Conservation (phyloP, 495 filamentous ascomycete species). For the Xeromyces bisporus region DNA sequence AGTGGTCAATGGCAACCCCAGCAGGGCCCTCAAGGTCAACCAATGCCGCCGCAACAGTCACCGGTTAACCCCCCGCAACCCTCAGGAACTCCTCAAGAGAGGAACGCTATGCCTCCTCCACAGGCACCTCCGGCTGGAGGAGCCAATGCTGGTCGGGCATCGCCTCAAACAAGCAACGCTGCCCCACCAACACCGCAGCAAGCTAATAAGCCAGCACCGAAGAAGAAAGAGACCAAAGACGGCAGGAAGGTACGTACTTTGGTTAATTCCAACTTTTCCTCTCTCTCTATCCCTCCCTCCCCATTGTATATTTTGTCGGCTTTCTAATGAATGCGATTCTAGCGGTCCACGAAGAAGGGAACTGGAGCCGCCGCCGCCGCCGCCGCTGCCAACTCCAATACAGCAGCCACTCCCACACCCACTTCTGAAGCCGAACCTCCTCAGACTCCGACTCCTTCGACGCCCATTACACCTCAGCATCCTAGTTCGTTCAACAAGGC, state of each 20-base stretch:
- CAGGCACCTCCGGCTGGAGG: conserved; percentile 51
- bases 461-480: conserved; percentile 75
- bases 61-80: conserved; percentile 37
- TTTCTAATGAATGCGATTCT: conserved; percentile 6
- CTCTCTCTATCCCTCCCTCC: no score
- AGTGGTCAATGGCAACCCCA: conserved; percentile 40
- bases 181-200: conserved; percentile 81
- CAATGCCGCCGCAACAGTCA: conserved; percentile 43
- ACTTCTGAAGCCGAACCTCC: conserved; percentile 58
- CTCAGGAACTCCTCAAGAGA: conserved; percentile 62
- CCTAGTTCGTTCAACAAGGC: conserved; percentile 42
- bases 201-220: conserved; percentile 59
- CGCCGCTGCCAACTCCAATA: conserved; percentile 39
- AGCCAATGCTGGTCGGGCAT: conserved; percentile 46
- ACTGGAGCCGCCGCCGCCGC: no score
- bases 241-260: conserved; percentile 53
- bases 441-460: conserved; percentile 63
- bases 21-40: conserved; percentile 42
- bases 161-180: conserved; percentile 56
- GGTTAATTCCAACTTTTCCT: no score
- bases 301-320: conserved; percentile 5
- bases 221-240: conserved; percentile 67
- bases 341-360: conserved; percentile 53
- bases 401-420: conserved; percentile 54
- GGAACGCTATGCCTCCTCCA: conserved; percentile 72